Conservation (phyloP, 768 basidiomycete genomes). For the Termitomyces sp. region DNA sequence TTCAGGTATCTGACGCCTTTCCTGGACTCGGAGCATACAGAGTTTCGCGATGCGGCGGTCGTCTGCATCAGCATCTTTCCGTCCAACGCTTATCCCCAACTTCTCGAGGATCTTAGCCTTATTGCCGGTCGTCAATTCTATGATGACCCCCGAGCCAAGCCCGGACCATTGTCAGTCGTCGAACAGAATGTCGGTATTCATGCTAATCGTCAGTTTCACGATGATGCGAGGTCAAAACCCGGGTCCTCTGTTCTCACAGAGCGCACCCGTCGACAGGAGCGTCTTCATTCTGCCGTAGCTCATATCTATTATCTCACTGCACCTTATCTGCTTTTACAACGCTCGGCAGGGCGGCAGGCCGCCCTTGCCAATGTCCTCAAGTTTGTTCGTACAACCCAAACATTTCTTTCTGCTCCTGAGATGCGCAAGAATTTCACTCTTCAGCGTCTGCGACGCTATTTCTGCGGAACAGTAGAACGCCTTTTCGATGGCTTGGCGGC, state of each 20-base stretch:
- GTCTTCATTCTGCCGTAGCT: slow-evolving; percentile 80
- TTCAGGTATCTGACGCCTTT: slow-evolving; percentile 86
- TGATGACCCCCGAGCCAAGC: slow-evolving; percentile 58
- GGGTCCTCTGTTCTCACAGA: slow-evolving; percentile 38
- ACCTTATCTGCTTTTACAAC: slow-evolving; percentile 64
- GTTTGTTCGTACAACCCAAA: slow-evolving; percentile 79
- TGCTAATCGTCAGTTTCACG: slow-evolving; percentile 57
- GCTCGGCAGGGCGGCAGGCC: slow-evolving; percentile 62
- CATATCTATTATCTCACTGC: slow-evolving; percentile 87
- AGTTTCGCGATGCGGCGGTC: slow-evolving; percentile 83
- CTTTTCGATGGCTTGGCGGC: slow-evolving; percentile 72
- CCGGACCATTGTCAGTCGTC: slow-evolving; percentile 26
- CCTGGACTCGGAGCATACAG: slow-evolving; percentile 77
- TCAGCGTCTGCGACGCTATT: slow-evolving; percentile 82
- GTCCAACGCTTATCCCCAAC: slow-evolving; percentile 65
- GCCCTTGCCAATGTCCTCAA: slow-evolving; percentile 78
- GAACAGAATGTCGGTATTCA: slow-evolving; percentile 34
- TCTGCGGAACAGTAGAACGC: slow-evolving; percentile 85
- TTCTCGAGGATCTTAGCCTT: slow-evolving; percentile 79
- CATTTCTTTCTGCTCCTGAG: slow-evolving; percentile 67
- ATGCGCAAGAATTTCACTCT: slow-evolving; percentile 72
- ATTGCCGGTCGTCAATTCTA: slow-evolving; percentile 81
- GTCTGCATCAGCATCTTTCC: slow-evolving; percentile 87
- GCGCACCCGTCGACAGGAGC: slow-evolving; percentile 67
- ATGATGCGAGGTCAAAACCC: slow-evolving; percentile 50